These are phyloP conservation scores for Gaeumannomyces sp. DNA, from an alignment of 2,329 filamentous ascomycete species.

Conservation along the genomic window DNA sequence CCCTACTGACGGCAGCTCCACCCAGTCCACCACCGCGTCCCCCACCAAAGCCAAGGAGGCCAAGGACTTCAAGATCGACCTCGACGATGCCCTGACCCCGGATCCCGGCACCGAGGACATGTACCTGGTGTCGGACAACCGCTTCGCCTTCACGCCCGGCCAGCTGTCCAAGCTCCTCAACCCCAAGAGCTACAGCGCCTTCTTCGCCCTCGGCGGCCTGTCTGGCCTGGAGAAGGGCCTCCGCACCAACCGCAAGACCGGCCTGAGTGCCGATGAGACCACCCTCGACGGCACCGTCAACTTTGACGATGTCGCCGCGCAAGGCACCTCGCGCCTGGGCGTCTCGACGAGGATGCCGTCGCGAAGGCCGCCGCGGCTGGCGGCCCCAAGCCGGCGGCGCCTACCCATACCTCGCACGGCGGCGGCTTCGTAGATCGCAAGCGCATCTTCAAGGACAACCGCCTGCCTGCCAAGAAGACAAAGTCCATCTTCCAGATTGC, in stretches of 20 bases:
- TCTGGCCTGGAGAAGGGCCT: constrained; percentile 68
- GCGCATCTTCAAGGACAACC: constrained; percentile 9
- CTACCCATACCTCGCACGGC: not conserved
- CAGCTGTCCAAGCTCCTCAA: constrained; percentile 73
- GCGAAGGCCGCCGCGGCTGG: not conserved
- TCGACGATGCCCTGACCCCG: constrained; percentile 55
- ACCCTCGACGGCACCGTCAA: constrained; percentile 55
- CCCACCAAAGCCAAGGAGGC: constrained; percentile 4
- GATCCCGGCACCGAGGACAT: constrained; percentile 67
- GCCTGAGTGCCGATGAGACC: constrained; percentile 64
- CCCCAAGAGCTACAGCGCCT: constrained; percentile 69
- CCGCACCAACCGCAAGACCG: constrained; percentile 55
- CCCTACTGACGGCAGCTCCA: not conserved
- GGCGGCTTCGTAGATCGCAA: constrained; percentile 6
- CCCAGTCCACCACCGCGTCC: not conserved
- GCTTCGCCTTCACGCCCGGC: constrained; percentile 67
- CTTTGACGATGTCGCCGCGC: constrained; percentile 56
- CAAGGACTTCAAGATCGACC: constrained; percentile 14
- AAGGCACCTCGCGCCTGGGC: constrained; percentile 30
- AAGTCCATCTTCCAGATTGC: constrained; percentile 34
- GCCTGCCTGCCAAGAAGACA: constrained; percentile 8
- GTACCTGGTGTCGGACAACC: constrained; percentile 61
- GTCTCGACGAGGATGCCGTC: constrained; percentile 15
- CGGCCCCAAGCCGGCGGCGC: too few species aligned
- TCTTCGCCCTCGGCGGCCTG: constrained; percentile 69